phyloP scores from a whole-genome alignment of 805 yeast species.

The Saccharomycopsis sp. region DNA sequence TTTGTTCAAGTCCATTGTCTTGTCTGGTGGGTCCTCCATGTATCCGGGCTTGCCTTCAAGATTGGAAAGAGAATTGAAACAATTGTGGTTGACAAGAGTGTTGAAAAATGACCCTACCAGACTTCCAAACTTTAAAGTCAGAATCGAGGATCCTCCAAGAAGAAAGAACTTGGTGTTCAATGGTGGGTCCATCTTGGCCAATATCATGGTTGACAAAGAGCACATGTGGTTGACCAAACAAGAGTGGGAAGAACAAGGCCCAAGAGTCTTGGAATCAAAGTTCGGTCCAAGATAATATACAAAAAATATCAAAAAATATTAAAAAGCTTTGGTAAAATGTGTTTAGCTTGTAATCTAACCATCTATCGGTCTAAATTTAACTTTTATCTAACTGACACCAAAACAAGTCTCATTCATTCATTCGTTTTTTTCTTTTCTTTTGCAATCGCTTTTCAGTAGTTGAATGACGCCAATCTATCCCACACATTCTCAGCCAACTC shows the following conservation, averaged over 20 bases:
- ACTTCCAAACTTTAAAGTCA: constrained; percentile 84
- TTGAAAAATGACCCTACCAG: constrained; percentile 80
- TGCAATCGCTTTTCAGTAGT: constrained; percentile 14
- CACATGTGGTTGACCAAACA: constrained; percentile 96
- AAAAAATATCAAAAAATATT: not conserved
- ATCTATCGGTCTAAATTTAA: not conserved
- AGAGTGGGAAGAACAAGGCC: constrained; percentile 97
- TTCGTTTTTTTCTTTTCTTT: not conserved
- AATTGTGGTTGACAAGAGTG: constrained; percentile 86
- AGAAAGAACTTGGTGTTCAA: constrained; percentile 98
- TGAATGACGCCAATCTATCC: constrained; percentile 33
- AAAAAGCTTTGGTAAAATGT: not conserved
- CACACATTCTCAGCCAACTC: constrained; percentile 50
- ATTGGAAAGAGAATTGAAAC: constrained; percentile 91
- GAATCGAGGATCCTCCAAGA: constrained; percentile 98
- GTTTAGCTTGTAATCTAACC: not conserved
- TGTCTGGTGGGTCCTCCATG: constrained; percentile 98
- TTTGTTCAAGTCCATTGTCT: constrained; percentile 81
- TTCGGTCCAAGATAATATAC: constrained; percentile 87
- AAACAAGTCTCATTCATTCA: no score
- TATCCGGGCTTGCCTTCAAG: constrained; percentile 97
- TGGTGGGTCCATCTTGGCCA: constrained; percentile 97
- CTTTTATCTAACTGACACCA: no score
- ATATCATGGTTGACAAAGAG: constrained; percentile 96
- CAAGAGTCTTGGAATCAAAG: constrained; percentile 67